phyloP scores from a whole-genome alignment of 2,329 filamentous ascomycete genomes.

The Aspergillus sp. region DNA sequence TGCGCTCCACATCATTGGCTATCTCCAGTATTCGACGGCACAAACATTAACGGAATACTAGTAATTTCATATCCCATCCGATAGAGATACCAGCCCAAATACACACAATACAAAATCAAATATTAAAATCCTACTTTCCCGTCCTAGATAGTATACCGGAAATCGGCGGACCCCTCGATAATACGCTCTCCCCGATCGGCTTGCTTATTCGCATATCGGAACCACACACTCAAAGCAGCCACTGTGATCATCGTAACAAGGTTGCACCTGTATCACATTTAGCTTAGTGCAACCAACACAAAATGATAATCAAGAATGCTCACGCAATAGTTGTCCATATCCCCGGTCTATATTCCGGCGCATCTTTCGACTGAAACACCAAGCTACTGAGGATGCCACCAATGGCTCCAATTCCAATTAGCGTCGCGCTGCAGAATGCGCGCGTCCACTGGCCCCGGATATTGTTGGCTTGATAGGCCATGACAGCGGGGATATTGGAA shows the following conservation, averaged over 20 bases:
- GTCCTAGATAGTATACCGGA: slow-evolving; percentile 38
- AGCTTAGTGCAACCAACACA: slow-evolving; percentile 1
- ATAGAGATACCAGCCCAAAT: too few species aligned
- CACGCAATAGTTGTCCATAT: slow-evolving; percentile 36
- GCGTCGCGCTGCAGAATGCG: slow-evolving; percentile 72
- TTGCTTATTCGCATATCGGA: slow-evolving; percentile 36
- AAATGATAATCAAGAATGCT: slow-evolving; percentile 11
- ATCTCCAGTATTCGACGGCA: too few species aligned
- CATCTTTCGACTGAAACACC: slow-evolving; percentile 61
- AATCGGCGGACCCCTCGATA: slow-evolving; percentile 39
- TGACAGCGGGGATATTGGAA: slow-evolving; percentile 71
- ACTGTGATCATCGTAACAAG: slow-evolving; percentile 37
- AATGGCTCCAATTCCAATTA: slow-evolving; percentile 75
- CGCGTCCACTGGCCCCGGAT: slow-evolving; percentile 87
- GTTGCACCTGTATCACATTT: slow-evolving; percentile 32
- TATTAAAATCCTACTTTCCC: too few species aligned
- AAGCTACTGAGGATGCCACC: slow-evolving; percentile 77
- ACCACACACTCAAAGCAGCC: slow-evolving; percentile 31
- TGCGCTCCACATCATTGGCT: too few species aligned
- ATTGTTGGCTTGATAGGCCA: slow-evolving; percentile 86
- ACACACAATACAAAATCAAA: too few species aligned
- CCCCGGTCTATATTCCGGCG: slow-evolving; percentile 37
- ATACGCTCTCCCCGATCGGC: slow-evolving; percentile 37
- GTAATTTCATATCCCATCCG: too few species aligned
- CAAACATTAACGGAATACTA: too few species aligned